Evolutionary conservation across 306 rosid species (phyloP).

Genomic region (Purshia tridentata): DNA sequence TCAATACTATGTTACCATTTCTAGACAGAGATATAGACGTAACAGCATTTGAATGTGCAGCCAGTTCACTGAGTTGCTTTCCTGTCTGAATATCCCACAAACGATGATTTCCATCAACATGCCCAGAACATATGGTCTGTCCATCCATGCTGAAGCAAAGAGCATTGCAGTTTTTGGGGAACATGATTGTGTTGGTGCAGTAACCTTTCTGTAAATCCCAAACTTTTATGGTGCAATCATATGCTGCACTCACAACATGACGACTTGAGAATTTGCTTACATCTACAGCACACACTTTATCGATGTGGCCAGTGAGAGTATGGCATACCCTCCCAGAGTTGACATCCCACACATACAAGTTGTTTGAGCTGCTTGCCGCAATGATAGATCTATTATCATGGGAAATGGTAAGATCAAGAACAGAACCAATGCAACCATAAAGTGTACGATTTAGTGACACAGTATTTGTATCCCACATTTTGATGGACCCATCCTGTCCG

Average conservation of each 20-base stretch:
- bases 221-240: constrained; percentile 91
- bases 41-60: constrained; percentile 80
- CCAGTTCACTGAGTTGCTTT: constrained; percentile 82
- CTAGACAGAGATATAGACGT: constrained; percentile 86
- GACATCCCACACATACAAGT: constrained; percentile 83
- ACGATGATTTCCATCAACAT: constrained; percentile 90
- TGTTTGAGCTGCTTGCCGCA: constrained; percentile 99
- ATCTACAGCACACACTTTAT: constrained; percentile 96
- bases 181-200: constrained; percentile 84
- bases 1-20: constrained; percentile 71
- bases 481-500: constrained; percentile 85
- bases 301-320: constrained; percentile 86
- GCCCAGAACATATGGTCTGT: constrained; percentile 85
- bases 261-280: constrained; percentile 87
- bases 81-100: constrained; percentile 88
- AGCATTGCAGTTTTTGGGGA: constrained; percentile 83
- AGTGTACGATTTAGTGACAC: constrained; percentile 65
- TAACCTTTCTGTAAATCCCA: constrained; percentile 97
- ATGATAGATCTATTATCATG: constrained; percentile 83
- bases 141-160: constrained; percentile 88
- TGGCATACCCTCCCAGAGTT: constrained; percentile 82
- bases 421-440: constrained; percentile 89
- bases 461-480: constrained; percentile 84
- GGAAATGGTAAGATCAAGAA: constrained; percentile 78
- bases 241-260: constrained; percentile 84